These are phyloP conservation scores for Bipolaris bicolor DNA, from an alignment of 2,329 filamentous ascomycete genomes.

Conservation along the genomic window DNA sequence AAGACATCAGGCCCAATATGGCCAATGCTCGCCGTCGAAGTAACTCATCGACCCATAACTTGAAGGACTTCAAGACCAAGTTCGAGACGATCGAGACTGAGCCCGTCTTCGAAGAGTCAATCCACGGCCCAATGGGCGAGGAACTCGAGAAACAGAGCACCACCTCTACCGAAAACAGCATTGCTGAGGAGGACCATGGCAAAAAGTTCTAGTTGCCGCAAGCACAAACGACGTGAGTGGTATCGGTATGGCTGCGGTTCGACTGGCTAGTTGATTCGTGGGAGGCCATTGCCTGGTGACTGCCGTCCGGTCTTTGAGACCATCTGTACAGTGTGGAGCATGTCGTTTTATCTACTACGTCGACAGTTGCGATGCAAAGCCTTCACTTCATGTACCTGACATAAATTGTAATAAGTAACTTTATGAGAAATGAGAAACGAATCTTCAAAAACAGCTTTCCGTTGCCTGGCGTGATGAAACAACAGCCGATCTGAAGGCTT, in stretches of 20 bases:
- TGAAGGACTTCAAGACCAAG: conserved; percentile 91
- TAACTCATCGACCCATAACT: conserved; percentile 79
- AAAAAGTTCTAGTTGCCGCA: conserved; percentile 52
- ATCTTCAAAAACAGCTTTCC: conserved; percentile 2
- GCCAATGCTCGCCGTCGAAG: conserved; percentile 87
- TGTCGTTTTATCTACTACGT: conserved; percentile 12
- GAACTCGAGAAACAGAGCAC: conserved; percentile 62
- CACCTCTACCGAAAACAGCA: conserved; percentile 60
- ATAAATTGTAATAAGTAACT: conserved; percentile 24
- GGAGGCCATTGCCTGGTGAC: conserved; percentile 26
- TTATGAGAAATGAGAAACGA: conserved; percentile 21
- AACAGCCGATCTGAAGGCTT: neutral
- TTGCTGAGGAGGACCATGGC: conserved; percentile 60
- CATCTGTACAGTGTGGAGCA: conserved; percentile 29
- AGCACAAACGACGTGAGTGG: neutral
- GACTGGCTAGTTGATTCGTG: conserved; percentile 34
- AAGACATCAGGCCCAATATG: conserved; percentile 83
- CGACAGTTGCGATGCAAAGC: conserved; percentile 24
- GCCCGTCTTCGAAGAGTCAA: conserved; percentile 86
- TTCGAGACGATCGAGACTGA: conserved; percentile 90
- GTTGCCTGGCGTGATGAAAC: neutral
- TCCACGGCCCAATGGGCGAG: conserved; percentile 71
- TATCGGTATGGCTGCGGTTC: conserved; percentile 23
- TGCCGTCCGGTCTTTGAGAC: conserved; percentile 19
- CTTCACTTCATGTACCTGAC: conserved; percentile 16